Conservation (phyloP, 768 basidiomycete species). For the Leucocoprinus leucothites region DNA sequence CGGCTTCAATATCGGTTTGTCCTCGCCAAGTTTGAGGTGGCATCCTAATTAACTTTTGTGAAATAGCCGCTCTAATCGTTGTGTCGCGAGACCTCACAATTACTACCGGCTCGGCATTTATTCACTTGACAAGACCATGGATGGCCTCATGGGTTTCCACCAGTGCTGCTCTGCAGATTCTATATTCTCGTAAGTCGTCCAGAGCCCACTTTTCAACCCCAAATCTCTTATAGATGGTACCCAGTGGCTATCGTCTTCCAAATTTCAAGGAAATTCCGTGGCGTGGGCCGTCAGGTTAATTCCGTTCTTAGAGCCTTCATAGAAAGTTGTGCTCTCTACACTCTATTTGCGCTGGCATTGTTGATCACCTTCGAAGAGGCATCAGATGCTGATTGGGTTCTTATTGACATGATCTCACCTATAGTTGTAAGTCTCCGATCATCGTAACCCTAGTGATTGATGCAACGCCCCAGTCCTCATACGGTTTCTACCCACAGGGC, state of each 20-base stretch:
- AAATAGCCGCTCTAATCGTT: background rate
- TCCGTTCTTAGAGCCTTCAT: background rate
- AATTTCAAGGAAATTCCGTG: background rate
- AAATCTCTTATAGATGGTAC: background rate
- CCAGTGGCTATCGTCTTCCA: conserved; percentile 1
- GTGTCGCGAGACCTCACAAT: background rate
- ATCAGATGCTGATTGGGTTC: conserved; percentile 9
- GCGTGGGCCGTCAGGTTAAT: background rate
- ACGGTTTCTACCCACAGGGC: background rate
- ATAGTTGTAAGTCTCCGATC: background rate
- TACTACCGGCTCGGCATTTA: conserved; percentile 1
- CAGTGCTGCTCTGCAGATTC: background rate
- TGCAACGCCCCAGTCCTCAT: background rate
- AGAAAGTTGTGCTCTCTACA: conserved; percentile 10
- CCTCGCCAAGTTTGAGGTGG: too few relatives aligned
- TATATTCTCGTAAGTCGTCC: conserved; percentile 3
- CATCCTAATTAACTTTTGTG: too few relatives aligned
- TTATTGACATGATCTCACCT: conserved; percentile 7
- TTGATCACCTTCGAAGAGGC: conserved; percentile 4
- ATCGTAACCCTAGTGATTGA: too few relatives aligned
- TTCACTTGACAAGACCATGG: conserved; percentile 6
- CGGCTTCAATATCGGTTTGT: background rate
- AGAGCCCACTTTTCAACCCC: background rate
- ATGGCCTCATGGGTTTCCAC: background rate
- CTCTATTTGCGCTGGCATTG: conserved; percentile 1